Evolutionary conservation across 495 filamentous ascomycete species (phyloP), one percentile per base, ranked within the genome.

Genomic region (Hypoxylon trugodes): DNA sequence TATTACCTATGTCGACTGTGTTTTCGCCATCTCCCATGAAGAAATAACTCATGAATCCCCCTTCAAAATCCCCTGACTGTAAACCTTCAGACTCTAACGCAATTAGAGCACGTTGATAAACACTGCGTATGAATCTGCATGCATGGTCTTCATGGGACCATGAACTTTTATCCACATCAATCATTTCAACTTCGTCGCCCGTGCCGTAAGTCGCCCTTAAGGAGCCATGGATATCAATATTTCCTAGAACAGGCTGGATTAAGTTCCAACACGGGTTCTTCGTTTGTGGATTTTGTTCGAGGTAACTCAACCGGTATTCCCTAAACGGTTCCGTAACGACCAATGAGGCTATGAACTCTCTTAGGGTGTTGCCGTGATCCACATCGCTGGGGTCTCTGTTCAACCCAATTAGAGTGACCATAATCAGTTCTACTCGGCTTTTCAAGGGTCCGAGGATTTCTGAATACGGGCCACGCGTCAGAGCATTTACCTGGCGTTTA

Each of bases 81-180:
- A 30, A 5, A 5, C 13, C 24, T 28, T 15, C 24, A 1, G 1
- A 5, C 1, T 6, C 1, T 5, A 53, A 18, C 8, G 13, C 1
- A 1, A 1, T 32, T 2, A n/a, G 19, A 0, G 15, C 2, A 21
- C 0, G 3, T 42, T 6, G 22, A 41, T 16, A 16, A 47, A 1
- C 26, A 3, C 4, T 0, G 41, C 24, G n/a, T 22, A 65, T 59
- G 32, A 65, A 65, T 43, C 54, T 24, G 2, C 16, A 13, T 2
- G 54, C 48, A 18, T 65, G 54, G 10, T 65, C 54, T 13, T 59
- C 41, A 6, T 47, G 40, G 9, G n/a, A 24, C 61, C 61, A 65
- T 2, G 6, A 2, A 18, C 0, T 5, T 21, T 47, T 47, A 9
- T 19, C 5, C 12, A 47, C 4, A 2, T 16, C 6, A 3, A 3